Percentiles rank a stretch among this genome's conserved stretches.
These are phyloP conservation scores for Phytophthora sansomeana DNA, from an alignment of 352 stramenopile species.

Conservation along the genomic window DNA sequence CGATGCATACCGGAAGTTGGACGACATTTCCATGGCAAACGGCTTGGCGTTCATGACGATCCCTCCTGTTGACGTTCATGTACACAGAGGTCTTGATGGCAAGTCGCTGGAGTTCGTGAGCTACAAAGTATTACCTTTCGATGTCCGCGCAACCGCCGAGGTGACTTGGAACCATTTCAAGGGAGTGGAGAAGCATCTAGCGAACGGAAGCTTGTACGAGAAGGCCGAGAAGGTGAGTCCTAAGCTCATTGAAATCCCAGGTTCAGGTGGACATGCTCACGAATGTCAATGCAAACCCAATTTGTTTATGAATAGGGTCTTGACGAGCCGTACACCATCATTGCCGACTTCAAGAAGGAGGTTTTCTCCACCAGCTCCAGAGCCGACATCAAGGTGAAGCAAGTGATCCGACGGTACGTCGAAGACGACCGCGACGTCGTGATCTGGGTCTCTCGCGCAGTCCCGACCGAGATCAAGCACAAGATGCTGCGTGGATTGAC, in stretches of 20 bases:
- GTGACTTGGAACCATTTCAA: conserved; percentile 39
- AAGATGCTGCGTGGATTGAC: conserved; percentile 37
- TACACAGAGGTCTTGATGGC: conserved; percentile 13
- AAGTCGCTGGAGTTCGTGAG: conserved; percentile 34
- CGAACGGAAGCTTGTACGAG: conserved; percentile 33
- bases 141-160: conserved; percentile 19
- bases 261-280: too few species aligned
- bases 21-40: conserved; percentile 31
- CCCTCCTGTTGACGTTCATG: conserved; percentile 24
- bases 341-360: conserved; percentile 62
- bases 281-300: too few species aligned
- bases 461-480: conserved; percentile 58
- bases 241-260: not conserved
- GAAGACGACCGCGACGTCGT: conserved; percentile 57
- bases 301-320: too few species aligned
- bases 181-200: conserved; percentile 33
- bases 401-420: conserved; percentile 58
- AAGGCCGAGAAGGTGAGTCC: conserved; percentile 33
- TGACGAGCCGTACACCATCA: conserved; percentile 47
- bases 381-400: conserved; percentile 55
- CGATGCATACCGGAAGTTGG: conserved; percentile 18
- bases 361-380: conserved; percentile 41
- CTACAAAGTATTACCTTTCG: conserved; percentile 40
- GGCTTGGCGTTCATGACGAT: conserved; percentile 21
- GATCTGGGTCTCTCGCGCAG: conserved; percentile 41